phyloP scores from a whole-genome alignment of 2,329 filamentous ascomycete species.

The Metarhizium brunneum region DNA sequence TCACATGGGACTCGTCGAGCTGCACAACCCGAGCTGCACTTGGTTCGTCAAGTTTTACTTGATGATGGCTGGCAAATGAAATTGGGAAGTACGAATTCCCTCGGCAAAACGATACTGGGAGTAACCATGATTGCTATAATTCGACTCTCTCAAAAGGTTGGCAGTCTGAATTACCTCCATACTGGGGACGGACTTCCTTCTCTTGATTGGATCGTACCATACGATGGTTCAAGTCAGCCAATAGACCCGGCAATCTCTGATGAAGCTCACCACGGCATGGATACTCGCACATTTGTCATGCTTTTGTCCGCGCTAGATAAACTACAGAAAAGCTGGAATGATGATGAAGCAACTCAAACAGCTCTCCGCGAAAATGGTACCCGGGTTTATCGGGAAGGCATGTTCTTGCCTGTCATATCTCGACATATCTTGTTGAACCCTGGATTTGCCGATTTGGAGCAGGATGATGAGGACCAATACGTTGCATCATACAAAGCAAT shows the following conservation, averaged over 20 bases:
- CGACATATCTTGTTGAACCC: background rate
- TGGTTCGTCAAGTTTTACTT: constrained; percentile 52
- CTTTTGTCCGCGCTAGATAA: constrained; percentile 3
- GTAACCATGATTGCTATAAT: constrained; percentile 54
- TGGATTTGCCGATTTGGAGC: background rate
- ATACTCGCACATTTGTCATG: background rate
- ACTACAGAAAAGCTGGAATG: background rate
- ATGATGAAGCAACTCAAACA: background rate
- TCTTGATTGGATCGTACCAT: constrained; percentile 50
- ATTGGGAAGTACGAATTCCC: background rate
- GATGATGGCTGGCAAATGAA: constrained; percentile 28
- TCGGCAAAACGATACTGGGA: constrained; percentile 1
- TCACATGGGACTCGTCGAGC: constrained; percentile 42
- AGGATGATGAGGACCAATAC: background rate
- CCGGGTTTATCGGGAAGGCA: background rate
- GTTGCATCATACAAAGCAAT: constrained; percentile 1
- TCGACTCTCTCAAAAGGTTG: constrained; percentile 24
- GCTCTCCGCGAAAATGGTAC: too few relatives aligned
- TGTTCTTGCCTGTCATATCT: constrained; percentile 1
- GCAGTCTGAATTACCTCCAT: background rate
- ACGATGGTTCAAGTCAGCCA: constrained; percentile 41
- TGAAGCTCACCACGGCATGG: background rate
- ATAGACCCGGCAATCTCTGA: background rate
- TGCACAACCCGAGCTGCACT: constrained; percentile 47
- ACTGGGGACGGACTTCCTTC: constrained; percentile 16